Evolutionary conservation across 306 rosid genomes (phyloP), one percentile per base, ranked within the genome.

Genomic region (Hippophae tibetana): DNA sequence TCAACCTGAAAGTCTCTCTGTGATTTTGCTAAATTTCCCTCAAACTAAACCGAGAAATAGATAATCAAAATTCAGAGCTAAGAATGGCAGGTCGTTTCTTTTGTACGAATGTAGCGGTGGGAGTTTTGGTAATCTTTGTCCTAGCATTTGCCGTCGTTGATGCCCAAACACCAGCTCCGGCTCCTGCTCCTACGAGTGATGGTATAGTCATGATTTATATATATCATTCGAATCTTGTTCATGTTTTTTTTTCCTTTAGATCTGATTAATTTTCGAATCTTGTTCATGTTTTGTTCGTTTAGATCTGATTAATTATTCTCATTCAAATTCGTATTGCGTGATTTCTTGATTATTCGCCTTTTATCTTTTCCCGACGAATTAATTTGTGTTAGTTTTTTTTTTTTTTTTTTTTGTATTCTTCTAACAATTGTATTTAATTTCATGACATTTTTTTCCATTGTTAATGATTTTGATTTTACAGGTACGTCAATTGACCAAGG

Each of bases 401-500:
- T n/a, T n/a, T n/a, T n/a, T 0, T 13, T 48, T 4, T 14, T 10
- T 10, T 1, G 7, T 3, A 23, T 12, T 49, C 13, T 46, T 8
- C 3, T 8, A 9, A 13, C 8, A 5, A 5, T 46, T 49, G 3
- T 13, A 7, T n/a, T 12, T 14, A 5, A 12, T 7, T 49, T 1
- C 2, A 49, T 13, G 53, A 23, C 7, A 11, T 7, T n/a, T 31
- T 7, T 8, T 47, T 13, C 13, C 4, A 44, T 60, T 5, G 2
- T 2, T 0, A 25, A 11, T 51, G 9, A 3, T 25, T 3, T 7
- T 0, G 13, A 13, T 1, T 52, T 7, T 38, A 48, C 78, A 86
- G 97, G 95, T 68, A 81, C 85, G 43, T 71, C 85, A 8, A 81
- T 86, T 40, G 97, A 89, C 77, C 97, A 86, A 75, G 95, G 95